These are phyloP conservation scores for Chlorella variabilis DNA, from an alignment of 163 green algal species.

Conservation along the genomic window DNA sequence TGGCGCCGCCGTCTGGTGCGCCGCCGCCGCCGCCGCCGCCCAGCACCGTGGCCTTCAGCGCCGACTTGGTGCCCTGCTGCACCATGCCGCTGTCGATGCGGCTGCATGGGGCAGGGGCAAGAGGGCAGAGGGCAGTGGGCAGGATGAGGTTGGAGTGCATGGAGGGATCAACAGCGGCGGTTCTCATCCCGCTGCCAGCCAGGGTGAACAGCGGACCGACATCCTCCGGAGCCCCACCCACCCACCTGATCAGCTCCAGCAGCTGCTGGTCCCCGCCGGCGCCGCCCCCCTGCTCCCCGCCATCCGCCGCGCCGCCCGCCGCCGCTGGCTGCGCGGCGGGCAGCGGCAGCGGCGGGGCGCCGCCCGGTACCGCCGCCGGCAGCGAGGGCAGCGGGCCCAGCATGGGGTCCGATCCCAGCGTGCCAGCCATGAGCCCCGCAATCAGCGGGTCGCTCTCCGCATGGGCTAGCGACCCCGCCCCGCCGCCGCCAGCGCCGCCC, in stretches of 20 bases:
- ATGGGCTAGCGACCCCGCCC: background rate
- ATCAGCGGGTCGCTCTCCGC: constrained; percentile 29
- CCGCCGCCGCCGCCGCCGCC: background rate
- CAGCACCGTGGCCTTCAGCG: constrained; percentile 11
- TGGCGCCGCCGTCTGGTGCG: background rate
- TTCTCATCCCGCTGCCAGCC: background rate
- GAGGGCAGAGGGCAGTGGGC: background rate
- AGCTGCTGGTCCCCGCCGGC: background rate
- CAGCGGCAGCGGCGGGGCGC: background rate
- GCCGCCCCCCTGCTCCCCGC: background rate
- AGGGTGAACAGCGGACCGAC: no score
- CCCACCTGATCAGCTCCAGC: constrained; percentile 20
- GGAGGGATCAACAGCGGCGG: background rate
- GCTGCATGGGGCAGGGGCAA: background rate
- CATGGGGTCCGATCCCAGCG: constrained; percentile 6
- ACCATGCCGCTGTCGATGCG: constrained; percentile 2
- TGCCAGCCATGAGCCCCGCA: background rate
- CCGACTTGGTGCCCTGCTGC: background rate
- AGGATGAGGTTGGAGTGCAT: background rate
- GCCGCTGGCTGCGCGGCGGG: background rate
- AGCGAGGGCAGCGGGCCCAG: constrained; percentile 17
- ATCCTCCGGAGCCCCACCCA: no score
- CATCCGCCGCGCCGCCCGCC: background rate
- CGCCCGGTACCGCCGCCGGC: background rate
- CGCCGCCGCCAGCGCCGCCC: background rate